Base-by-base conservation (phyloP, 1,139 yeast species). In the Magnusiomyces tetraspermus region DNA sequence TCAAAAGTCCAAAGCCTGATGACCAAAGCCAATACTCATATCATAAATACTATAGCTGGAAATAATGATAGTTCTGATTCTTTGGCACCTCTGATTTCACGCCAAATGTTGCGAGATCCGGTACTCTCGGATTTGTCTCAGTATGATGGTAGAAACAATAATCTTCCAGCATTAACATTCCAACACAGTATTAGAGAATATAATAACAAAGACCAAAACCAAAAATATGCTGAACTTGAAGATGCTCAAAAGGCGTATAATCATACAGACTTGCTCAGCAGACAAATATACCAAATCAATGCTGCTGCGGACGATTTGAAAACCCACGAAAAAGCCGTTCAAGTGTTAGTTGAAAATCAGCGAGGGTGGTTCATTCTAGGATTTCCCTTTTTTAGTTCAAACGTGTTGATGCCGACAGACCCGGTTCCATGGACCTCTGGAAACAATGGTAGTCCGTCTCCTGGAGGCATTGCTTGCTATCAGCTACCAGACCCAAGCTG, bases 311-410 rank as follows among this genome's bases (percentile, higher is more conserved):
- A 40, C 5, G 23, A 37, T n/a, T 28, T 36, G 15, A 36, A 36
- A 36, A 8, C 11, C 22, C 22, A 19, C 30, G 41, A 31, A 31
- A 21, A 30, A 24, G 30, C 17, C 17, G 53, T 49, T 70, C 63
- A 72, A 48, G 62, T 66, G 30, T 57, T 71, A 28, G 68, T 82
- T 4, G 92, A 85, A 61, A 82, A 83, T 66, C 89, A 85, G 66
- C 71, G 94, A 30, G 94, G 94, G 0, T 66, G 79, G 60, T 78
- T 80, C 53, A 51, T 82, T 17, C 75, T 83, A 64, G 92, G 92
- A 1, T 76, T 76, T 3, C 85, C 85, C 0, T 60, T 81, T 46
- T 85, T 79, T 60, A 75, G 83, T 22, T 67, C 75, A 38, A 72
- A 76, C 53, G 73, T 84, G 6, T 70, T 83, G 50, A 60, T 83